Evolutionary conservation across 106 monocot genomes (phyloP), one percentile per base, ranked within the genome.

Genomic region (Dioscorea dumetorum): DNA sequence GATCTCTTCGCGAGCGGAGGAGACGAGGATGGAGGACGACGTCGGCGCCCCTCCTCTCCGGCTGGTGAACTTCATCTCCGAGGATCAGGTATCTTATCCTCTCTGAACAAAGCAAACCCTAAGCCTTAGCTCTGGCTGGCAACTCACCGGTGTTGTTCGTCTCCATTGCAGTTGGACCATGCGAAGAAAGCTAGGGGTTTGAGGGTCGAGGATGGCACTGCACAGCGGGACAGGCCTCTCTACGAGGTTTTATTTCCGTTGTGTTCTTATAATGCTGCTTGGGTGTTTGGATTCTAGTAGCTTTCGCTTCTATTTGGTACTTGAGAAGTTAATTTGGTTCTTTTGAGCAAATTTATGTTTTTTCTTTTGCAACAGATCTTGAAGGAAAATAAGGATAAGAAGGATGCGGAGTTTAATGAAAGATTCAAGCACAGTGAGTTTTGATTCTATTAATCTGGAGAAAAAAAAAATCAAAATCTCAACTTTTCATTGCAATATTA

Each of bases 341-440:
- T 50, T 32, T 68, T 69, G 31, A 67, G 69, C 13, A 54, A 8
- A 9, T 69, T 56, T 62, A 21, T 58, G 28, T 50, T 24, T 32
- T 51, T 62, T 61, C 70, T 66, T 70, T 41, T 20, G 73, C 66
- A 28, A 73, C 84, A 97, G 95, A 91, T 97, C 4, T 54, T 97
- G 57, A 84, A 73, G 67, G 95, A 91, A 66, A 97, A 97, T 64
- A 97, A 91, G 76, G 95, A 97, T 12, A 91, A 71, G 24, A 97
- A 92, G 32, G 95, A 97, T 84, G 86, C 91, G 17, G 95, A 97
- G 70, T 97, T 97, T 74, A 91, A 83, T 62, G 91, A 97, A 76
- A 86, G 91, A 76, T 97, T 97, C 76, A 97, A 97, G 84, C 95
- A 97, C 58, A 85, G 95, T 91, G 66, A 80, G 95, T 77, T 14